phyloP scores from a whole-genome alignment of 129 eudicot species.

The Heracleum sosnowskyi region DNA sequence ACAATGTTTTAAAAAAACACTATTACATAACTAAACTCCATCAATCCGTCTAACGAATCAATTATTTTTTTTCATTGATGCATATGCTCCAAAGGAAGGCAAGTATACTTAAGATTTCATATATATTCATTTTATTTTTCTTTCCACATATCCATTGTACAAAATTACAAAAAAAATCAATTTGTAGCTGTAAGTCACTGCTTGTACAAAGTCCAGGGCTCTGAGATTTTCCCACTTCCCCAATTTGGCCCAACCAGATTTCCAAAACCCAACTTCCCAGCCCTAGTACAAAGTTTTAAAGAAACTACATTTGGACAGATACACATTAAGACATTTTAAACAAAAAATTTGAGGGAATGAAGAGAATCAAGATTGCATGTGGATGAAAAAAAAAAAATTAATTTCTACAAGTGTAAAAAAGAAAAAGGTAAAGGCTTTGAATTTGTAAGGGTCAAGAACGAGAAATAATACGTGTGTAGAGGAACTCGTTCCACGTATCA shows the following conservation, averaged over 20 bases:
- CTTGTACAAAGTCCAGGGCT: slow-evolving; percentile 4
- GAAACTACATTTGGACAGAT: background rate
- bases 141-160: slow-evolving; percentile 10
- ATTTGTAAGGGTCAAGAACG: slow-evolving; percentile 38
- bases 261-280: background rate
- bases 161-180: slow-evolving; percentile 6
- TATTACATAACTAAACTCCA: no score
- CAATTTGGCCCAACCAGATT: slow-evolving; percentile 1
- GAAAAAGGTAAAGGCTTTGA: background rate
- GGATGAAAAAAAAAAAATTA: background rate
- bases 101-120: slow-evolving; percentile 1
- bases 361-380: background rate
- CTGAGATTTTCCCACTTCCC: background rate
- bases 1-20: no score
- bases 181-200: background rate
- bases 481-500: slow-evolving; percentile 88
- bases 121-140: slow-evolving; percentile 12
- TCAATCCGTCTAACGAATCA: no score
- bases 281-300: background rate
- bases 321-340: background rate
- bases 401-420: slow-evolving; percentile 17
- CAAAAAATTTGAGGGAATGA: background rate
- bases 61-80: no score
- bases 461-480: slow-evolving; percentile 65
- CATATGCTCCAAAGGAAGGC: no score